Evolutionary conservation across 345 rosid genomes (phyloP).

Genomic region (Trapa incisa): DNA sequence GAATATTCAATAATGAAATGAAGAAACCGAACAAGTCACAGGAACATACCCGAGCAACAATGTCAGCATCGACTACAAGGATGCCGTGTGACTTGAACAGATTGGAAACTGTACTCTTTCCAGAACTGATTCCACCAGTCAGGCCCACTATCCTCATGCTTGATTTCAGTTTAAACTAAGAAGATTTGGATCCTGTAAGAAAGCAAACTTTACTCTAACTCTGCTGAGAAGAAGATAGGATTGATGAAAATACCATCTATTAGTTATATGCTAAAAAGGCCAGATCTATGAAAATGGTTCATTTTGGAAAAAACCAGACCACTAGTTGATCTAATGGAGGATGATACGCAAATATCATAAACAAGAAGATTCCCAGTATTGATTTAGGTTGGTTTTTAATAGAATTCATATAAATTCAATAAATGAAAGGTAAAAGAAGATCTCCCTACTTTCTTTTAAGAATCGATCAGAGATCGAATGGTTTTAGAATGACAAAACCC

Average conservation of each 20-base stretch:
- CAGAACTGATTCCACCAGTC: conserved; percentile 88
- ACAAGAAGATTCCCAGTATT: neutral
- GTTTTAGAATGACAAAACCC: neutral
- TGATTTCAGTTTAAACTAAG: neutral
- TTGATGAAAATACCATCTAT: neutral
- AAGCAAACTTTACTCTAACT: neutral
- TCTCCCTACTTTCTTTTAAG: no score
- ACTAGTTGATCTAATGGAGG: neutral
- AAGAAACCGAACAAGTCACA: neutral
- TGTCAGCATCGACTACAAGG: conserved; percentile 74
- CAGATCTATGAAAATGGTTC: neutral
- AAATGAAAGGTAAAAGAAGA: neutral
- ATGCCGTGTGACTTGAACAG: conserved; percentile 58
- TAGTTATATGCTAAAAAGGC: neutral
- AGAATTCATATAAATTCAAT: neutral
- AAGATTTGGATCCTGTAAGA: neutral
- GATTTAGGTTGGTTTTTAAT: neutral
- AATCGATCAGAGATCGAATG: neutral
- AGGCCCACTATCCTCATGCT: conserved; percentile 71
- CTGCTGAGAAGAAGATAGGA: neutral
- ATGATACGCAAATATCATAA: neutral
- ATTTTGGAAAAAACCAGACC: neutral
- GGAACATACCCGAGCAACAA: conserved; percentile 55
- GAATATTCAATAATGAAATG: neutral
- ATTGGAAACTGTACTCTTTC: conserved; percentile 80